These are phyloP conservation scores for Vitis hybrid DNA, from an alignment of 177 flowering plant genomes.

Conservation along the genomic window DNA sequence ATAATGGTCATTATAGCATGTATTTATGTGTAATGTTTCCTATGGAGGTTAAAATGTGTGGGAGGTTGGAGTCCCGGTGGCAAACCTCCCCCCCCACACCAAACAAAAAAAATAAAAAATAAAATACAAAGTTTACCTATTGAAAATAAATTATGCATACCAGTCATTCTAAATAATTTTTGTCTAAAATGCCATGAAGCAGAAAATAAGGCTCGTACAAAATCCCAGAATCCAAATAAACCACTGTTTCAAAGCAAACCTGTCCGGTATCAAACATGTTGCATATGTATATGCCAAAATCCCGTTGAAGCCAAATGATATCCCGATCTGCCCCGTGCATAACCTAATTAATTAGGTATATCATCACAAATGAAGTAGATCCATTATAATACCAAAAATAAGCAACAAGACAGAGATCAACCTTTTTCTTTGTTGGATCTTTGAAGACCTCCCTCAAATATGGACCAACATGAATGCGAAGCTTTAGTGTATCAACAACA, in stretches of 20 bases:
- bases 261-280: constrained; percentile 98
- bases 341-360: constrained; percentile 48
- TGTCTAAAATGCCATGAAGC: neutral
- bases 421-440: constrained; percentile 90
- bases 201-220: neutral
- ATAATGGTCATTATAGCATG: no score
- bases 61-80: no score
- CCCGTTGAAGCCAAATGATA: constrained; percentile 93
- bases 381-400: constrained; percentile 3
- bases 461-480: constrained; percentile 83
- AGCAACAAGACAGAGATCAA: constrained; percentile 17
- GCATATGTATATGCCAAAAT: constrained; percentile 94
- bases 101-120: no score
- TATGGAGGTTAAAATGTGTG: no score
- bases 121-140: no score
- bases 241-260: constrained; percentile 35
- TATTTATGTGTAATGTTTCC: no score
- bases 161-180: neutral
- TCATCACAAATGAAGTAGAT: constrained; percentile 7
- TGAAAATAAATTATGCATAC: no score
- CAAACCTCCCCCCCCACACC: no score
- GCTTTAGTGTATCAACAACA: constrained; percentile 85
- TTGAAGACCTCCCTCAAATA: constrained; percentile 86
- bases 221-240: neutral
- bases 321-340: constrained; percentile 99